Evolutionary conservation across 2,329 filamentous ascomycete species (phyloP).

Genomic region (Plectosphaerella cucumerina): DNA sequence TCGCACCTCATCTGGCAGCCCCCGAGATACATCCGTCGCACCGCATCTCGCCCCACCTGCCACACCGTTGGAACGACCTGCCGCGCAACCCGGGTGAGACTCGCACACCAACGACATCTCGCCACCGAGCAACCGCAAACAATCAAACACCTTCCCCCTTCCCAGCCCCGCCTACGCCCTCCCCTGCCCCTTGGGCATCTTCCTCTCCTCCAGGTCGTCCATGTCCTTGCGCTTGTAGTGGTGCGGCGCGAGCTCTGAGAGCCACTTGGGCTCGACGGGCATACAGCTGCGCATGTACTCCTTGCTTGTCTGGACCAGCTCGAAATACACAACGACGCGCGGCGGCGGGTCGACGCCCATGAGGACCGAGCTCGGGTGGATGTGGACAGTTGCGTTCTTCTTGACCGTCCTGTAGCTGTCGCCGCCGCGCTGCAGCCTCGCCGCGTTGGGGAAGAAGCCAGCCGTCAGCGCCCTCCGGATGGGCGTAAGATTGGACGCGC

Average conservation of each 20-base stretch:
- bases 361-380: constrained; percentile 85
- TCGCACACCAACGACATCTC: too few relatives aligned
- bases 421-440: constrained; percentile 75
- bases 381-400: constrained; percentile 80
- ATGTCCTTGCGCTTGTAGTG: constrained; percentile 91
- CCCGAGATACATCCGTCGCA: background rate
- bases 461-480: constrained; percentile 86
- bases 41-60: background rate
- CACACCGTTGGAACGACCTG: too few relatives aligned
- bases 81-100: too few relatives aligned
- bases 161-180: too few relatives aligned
- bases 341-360: constrained; percentile 71
- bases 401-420: constrained; percentile 90
- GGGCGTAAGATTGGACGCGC: constrained; percentile 66
- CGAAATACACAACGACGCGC: constrained; percentile 84
- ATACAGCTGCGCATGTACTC: constrained; percentile 90
- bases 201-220: constrained; percentile 77
- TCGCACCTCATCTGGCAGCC: background rate
- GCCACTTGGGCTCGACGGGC: constrained; percentile 79
- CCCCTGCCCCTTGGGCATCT: constrained; percentile 34
- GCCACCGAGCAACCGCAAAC: background rate
- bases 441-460: constrained; percentile 93
- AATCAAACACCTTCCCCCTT: background rate
- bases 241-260: constrained; percentile 87
- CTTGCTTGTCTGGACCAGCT: constrained; percentile 77